A percentile compares a stretch with the other conserved stretches of the same genome.
These are phyloP conservation scores for Mortierella antarctica DNA, from an alignment of 192 early-diverging fungal genomes.

Conservation along the genomic window DNA sequence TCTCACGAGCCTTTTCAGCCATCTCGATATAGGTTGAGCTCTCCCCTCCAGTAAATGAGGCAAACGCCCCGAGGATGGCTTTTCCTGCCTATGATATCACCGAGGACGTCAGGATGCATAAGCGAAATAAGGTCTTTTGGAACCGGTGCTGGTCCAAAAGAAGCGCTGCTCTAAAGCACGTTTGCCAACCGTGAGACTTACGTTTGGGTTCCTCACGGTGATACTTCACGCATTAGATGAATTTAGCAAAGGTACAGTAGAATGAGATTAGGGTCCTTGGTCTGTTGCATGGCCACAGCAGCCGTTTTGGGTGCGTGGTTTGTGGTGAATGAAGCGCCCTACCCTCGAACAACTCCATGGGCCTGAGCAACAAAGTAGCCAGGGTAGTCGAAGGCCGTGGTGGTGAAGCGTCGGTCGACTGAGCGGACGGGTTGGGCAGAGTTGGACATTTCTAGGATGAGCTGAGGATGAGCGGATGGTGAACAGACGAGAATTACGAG, in stretches of 20 bases:
- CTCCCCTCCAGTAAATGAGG: constrained; percentile 43
- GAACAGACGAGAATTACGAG: background rate
- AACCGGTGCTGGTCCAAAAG: background rate
- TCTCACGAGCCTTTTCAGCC: constrained; percentile 51
- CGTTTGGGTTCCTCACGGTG: constrained; percentile 49
- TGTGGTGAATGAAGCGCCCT: background rate
- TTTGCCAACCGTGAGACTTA: constrained; percentile 9
- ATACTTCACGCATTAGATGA: constrained; percentile 8
- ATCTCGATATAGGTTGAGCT: constrained; percentile 48
- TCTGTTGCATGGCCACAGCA: background rate
- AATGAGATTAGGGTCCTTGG: background rate
- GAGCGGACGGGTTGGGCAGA: constrained; percentile 39
- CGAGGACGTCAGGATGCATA: no score
- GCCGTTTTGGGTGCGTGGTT: background rate
- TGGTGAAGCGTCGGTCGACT: constrained; percentile 50
- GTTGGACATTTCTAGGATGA: constrained; percentile 1
- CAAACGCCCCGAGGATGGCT: constrained; percentile 25
- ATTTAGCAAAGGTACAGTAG: background rate
- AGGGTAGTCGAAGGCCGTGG: constrained; percentile 47
- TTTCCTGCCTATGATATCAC: constrained; percentile 27
- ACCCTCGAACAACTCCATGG: constrained; percentile 50
- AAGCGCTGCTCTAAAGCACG: background rate
- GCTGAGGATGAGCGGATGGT: background rate
- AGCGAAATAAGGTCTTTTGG: background rate
- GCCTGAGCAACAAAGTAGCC: constrained; percentile 48